phyloP scores from a whole-genome alignment of 176 grass and related monocot species.

The Tillandsia leiboldiana region DNA sequence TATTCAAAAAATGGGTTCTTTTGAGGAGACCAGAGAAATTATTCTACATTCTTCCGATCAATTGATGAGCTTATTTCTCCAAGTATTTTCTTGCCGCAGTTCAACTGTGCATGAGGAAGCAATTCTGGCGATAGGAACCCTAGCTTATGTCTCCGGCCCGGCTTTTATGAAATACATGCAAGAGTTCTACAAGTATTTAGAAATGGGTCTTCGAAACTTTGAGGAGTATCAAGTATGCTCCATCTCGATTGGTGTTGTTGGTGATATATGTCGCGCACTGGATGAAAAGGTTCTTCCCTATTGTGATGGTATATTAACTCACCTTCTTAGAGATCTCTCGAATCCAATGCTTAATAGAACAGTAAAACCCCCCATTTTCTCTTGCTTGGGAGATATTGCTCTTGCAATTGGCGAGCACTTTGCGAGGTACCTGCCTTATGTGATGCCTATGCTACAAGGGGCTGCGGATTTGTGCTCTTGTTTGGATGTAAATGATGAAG shows the following conservation, averaged over 20 bases:
- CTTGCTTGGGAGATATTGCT: slow-evolving; percentile 81
- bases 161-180: slow-evolving; percentile 82
- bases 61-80: slow-evolving; percentile 82
- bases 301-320: slow-evolving; percentile 84
- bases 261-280: slow-evolving; percentile 69
- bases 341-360: slow-evolving; percentile 69
- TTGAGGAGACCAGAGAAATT: slow-evolving; percentile 63
- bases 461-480: slow-evolving; percentile 65
- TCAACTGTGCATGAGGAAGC: slow-evolving; percentile 85
- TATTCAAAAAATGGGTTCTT: slow-evolving; percentile 67
- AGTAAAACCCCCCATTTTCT: slow-evolving; percentile 79
- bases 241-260: slow-evolving; percentile 78
- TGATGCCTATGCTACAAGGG: slow-evolving; percentile 88
- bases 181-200: slow-evolving; percentile 78
- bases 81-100: slow-evolving; percentile 67
- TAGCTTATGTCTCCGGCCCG: slow-evolving; percentile 68
- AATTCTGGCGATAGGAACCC: slow-evolving; percentile 85
- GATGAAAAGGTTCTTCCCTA: slow-evolving; percentile 79
- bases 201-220: slow-evolving; percentile 89
- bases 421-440: slow-evolving; percentile 84
- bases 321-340: slow-evolving; percentile 69
- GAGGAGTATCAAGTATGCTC: slow-evolving; percentile 91
- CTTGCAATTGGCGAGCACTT: slow-evolving; percentile 83
- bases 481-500: slow-evolving; percentile 51
- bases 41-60: slow-evolving; percentile 79